Conservation (phyloP, 306 rosid genomes). For the Arachis hypogaea region DNA sequence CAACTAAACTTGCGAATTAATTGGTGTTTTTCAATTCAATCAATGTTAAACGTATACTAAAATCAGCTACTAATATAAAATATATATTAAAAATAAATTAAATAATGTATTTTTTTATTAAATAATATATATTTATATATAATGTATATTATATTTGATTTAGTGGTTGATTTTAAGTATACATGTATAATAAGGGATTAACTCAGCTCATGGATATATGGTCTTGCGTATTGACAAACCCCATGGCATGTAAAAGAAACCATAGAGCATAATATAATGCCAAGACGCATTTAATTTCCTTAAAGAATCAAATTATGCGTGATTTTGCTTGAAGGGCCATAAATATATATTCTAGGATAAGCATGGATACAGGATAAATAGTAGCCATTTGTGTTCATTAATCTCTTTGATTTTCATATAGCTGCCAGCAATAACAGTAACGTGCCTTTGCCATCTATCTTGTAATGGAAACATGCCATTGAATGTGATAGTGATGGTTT, state of each 20-base stretch:
- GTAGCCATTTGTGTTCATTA: constrained; percentile 34
- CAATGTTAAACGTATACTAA: no score
- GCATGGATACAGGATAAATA: constrained; percentile 13
- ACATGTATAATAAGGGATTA: no score
- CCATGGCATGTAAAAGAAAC: not conserved
- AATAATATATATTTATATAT: no score
- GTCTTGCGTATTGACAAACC: constrained; percentile 6
- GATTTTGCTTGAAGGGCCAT: constrained; percentile 26
- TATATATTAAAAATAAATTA: no score
- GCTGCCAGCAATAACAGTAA: constrained; percentile 40
- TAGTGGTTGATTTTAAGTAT: no score
- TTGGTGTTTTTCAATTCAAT: no score
- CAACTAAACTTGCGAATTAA: no score
- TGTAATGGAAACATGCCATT: constrained; percentile 42
- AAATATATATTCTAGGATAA: constrained; percentile 30
- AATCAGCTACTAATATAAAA: no score
- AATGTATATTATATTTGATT: no score
- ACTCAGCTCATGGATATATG: no score
- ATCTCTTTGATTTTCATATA: not conserved
- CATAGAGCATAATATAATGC: not conserved
- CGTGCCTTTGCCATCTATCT: constrained; percentile 41
- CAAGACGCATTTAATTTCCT: constrained; percentile 34
- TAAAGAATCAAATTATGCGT: constrained; percentile 16
- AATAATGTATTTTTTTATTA: no score
- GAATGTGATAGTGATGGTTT: constrained; percentile 41